Evolutionary conservation across 176 grass and related monocot genomes (phyloP), one percentile per base, ranked within the genome.

Genomic region (Rhynchospora pubera): DNA sequence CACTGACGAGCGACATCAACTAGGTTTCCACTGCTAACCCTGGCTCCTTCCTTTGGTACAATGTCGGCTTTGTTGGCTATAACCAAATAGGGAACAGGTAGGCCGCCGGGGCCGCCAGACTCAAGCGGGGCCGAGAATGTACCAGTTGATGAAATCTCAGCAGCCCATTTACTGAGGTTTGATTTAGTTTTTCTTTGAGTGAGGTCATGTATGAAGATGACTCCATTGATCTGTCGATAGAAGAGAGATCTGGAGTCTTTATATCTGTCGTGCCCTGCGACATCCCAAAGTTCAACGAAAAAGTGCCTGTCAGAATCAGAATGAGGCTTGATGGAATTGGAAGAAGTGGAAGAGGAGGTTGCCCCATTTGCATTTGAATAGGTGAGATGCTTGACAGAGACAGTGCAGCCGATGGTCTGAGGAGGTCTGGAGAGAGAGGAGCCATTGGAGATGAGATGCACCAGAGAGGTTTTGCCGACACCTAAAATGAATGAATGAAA

Each of bases 251-350:
- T 88, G 13, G 89, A 99, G 21, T 90, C 79, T 81, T 94, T 94
- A 61, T 99, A 99, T 45, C 92, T 91, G 62, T 93, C 96, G 73
- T 99, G 92, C 56, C 96, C 96, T 52, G 91, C 93, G 57, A 95
- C 74, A 95, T 99, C 96, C 92, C 91, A 99, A 73, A 99, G 89
- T 83, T 99, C 91, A 87, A 99, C 89, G 90, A 95, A 99, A 58
- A 95, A 90, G 75, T 99, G 90, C 68, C 89, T 93, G 62, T 95
- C 90, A 85, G 87, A 62, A 57, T 95, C 92, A 85, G 87, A 62
- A 52, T 95, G 91, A 87, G 85, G 82, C 67, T 83, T 89, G 51
- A 90, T 86, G 64, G 87, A 88, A 89, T 85, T 95, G 80, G 91
- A 93, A 47, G 96, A 93, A 66, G 82, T 95, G 80, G 91, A n/a